Evolutionary conservation across 768 basidiomycete species (phyloP), one percentile per base, ranked within the genome.

Genomic region (Xerocomellus intermedius): DNA sequence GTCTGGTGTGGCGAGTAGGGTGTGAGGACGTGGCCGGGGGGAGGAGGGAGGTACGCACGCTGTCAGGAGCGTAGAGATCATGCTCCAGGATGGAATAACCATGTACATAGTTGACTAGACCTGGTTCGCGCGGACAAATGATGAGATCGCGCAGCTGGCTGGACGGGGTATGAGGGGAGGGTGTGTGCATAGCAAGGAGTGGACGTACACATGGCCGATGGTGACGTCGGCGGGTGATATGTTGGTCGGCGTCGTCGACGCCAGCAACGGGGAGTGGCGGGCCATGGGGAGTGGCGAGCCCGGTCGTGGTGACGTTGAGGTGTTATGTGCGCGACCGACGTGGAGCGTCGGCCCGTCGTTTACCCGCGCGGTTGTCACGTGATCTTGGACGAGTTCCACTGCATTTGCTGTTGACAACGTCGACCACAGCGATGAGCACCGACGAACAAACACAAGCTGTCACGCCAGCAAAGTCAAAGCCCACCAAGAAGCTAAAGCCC

Each of bases 71-170:
- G 42, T 76, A 67, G 9, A 87, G 65, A 66, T 87, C 79, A 50
- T 85, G 84, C 59, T 89, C 85, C 22, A 85, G 71, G 48, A 89
- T 83, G 26, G 77, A 75, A 35, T 69, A 64, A 9, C 68, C 68
- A 24, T 79, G 79, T 3, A 87, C 75, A 60, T 87, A 89, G 68
- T 83, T 84, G 36, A 89, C 79, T 6, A 85, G 65, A 3, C 87
- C 86, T 13, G 79, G 73, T 58, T 85, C 81, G 6, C 81, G 75
- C 1, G 89, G 89, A 68, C 88, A 90, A 55, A 88, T 80, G 47
- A 91, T 71, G 46, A 93, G 81, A 73, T 93, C 89, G 35, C 90
- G 80, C 28, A 93, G 75, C 72, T 93, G 90, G 26, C 87, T 89
- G 69, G 42, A 55, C 24, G 28, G 53, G 36, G 55, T 54, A 66